Conservation (phyloP, 495 filamentous ascomycete genomes). For the Barbatosphaeria neglecta region DNA sequence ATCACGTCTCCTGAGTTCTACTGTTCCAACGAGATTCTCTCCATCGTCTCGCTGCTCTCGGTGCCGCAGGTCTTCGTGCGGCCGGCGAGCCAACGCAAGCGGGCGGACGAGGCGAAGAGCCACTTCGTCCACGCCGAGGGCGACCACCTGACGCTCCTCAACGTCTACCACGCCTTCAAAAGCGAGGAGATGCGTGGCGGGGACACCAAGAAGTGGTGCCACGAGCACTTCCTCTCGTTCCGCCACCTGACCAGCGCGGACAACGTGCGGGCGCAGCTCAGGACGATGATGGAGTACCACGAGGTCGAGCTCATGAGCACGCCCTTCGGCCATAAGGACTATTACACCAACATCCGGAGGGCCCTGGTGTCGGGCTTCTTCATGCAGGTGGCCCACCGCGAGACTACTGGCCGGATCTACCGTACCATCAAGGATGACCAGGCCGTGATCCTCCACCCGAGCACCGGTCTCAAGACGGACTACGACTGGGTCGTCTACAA, state of each 20-base stretch:
- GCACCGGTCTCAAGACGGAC: slow-evolving; percentile 72
- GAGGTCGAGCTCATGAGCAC: slow-evolving; percentile 78
- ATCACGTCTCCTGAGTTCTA: slow-evolving; percentile 96
- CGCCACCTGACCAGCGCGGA: slow-evolving; percentile 84
- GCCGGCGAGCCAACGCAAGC: slow-evolving; percentile 68
- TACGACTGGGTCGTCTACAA: slow-evolving; percentile 98
- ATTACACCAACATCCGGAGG: slow-evolving; percentile 92
- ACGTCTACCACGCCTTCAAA: slow-evolving; percentile 98
- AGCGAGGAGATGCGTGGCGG: slow-evolving; percentile 50
- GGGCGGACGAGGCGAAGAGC: slow-evolving; percentile 96
- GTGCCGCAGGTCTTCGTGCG: slow-evolving; percentile 92
- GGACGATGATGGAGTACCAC: slow-evolving; percentile 89
- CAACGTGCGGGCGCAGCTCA: slow-evolving; percentile 81
- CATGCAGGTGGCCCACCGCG: slow-evolving; percentile 98
- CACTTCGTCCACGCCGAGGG: slow-evolving; percentile 88
- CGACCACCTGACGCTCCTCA: slow-evolving; percentile 91
- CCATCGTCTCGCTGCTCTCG: slow-evolving; percentile 85
- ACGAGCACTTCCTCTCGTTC: slow-evolving; percentile 91
- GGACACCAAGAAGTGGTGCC: slow-evolving; percentile 82
- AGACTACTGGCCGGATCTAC: slow-evolving; percentile 67
- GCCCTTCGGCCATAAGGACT: slow-evolving; percentile 87
- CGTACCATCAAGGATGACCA: slow-evolving; percentile 88
- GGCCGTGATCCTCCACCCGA: slow-evolving; percentile 84
- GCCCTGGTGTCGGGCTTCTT: slow-evolving; percentile 96
- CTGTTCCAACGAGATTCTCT: slow-evolving; percentile 97